phyloP scores from a whole-genome alignment of 768 basidiomycete species.

The Mycena amicta region DNA sequence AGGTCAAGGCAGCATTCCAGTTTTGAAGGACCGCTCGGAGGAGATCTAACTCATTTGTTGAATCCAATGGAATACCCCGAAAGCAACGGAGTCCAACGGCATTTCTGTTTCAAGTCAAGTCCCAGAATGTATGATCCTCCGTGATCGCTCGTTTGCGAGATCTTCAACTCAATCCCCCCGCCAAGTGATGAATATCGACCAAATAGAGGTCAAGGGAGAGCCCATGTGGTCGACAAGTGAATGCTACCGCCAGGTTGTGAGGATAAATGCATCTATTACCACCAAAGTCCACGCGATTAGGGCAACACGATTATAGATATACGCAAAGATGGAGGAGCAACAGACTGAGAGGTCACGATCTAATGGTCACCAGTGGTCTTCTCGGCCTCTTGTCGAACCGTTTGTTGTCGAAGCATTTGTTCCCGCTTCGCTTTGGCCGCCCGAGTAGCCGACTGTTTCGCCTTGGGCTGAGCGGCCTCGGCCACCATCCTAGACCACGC shows the following conservation, averaged over 20 bases:
- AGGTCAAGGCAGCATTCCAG: conserved; percentile 21
- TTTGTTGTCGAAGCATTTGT: conserved; percentile 40
- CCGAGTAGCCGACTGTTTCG: conserved; percentile 48
- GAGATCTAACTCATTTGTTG: background rate
- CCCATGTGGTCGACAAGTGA: background rate
- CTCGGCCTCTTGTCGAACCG: conserved; percentile 37
- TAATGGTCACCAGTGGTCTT: no score
- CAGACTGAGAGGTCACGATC: no score
- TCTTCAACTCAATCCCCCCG: background rate
- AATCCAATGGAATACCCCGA: background rate
- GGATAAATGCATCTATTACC: background rate
- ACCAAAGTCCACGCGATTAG: background rate
- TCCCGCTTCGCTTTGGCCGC: conserved; percentile 43
- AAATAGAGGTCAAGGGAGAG: background rate
- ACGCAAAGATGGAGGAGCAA: background rate
- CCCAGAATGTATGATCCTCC: no score
- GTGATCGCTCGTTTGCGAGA: background rate
- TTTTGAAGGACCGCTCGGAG: background rate
- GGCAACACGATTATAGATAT: background rate
- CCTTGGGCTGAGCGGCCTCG: conserved; percentile 77
- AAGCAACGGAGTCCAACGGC: background rate
- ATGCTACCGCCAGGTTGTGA: no score
- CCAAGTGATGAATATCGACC: background rate
- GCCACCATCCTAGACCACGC: conserved; percentile 69
- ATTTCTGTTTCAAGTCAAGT: no score